Evolutionary conservation across 495 filamentous ascomycete genomes (phyloP).

Genomic region (Podospora fimiseda): DNA sequence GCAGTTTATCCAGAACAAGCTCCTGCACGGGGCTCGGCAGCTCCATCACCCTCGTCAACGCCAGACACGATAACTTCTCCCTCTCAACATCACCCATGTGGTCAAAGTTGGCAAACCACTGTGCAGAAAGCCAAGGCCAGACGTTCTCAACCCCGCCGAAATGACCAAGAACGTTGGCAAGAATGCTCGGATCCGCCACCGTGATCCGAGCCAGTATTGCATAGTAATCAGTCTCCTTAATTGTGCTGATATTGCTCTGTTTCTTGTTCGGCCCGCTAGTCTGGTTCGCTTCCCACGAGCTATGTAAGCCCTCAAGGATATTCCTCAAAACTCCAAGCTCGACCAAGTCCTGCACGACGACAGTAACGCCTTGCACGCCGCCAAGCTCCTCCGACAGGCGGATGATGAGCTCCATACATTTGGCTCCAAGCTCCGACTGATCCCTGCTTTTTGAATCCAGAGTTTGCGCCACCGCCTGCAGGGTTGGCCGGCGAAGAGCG

Average conservation of each 20-base stretch:
- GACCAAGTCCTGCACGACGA: conserved; percentile 63
- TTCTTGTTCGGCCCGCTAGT: conserved; percentile 69
- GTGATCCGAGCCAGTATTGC: conserved; percentile 74
- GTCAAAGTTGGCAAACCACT: conserved; percentile 88
- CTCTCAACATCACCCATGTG: conserved; percentile 66
- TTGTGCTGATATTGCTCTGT: conserved; percentile 53
- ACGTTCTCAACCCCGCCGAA: conserved; percentile 41
- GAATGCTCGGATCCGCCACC: conserved; percentile 58
- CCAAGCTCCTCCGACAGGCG: conserved; percentile 62
- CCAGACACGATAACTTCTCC: conserved; percentile 77
- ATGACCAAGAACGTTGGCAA: conserved; percentile 51
- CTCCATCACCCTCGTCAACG: conserved; percentile 72
- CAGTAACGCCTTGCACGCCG: conserved; percentile 55
- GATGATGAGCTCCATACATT: not conserved
- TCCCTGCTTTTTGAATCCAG: conserved; percentile 1
- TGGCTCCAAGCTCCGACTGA: conserved; percentile 17
- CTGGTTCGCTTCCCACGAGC: conserved; percentile 64
- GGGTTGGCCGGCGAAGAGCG: conserved; percentile 47
- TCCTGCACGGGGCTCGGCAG: conserved; percentile 48
- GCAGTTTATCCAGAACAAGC: not conserved
- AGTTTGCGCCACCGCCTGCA: conserved; percentile 45
- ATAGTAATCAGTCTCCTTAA: conserved; percentile 77
- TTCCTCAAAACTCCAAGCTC: conserved; percentile 58
- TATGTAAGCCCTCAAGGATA: conserved; percentile 64
- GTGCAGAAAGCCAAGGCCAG: conserved; percentile 67